Evolutionary conservation across 1,284 basidiomycete genomes (phyloP), one percentile per base, ranked within the genome.

Genomic region (Moniliophthora roreri): DNA sequence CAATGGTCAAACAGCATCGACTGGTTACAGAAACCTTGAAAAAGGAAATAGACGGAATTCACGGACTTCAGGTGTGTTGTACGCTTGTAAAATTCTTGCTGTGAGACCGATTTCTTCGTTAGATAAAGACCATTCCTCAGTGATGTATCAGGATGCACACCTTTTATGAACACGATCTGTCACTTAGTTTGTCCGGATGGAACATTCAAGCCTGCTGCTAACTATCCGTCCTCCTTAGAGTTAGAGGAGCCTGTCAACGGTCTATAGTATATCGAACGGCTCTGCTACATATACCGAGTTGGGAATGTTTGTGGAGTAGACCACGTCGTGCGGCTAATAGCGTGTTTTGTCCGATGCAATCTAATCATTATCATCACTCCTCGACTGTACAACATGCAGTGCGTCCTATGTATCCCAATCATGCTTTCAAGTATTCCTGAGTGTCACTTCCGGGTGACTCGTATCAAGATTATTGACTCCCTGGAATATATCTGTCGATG

Each of bases 1-100:
- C 91, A 0, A 91, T 86, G 34, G 84, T 99, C 58, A 97, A 98
- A 75, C 96, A 98, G 69, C 96, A 99, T 72, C 84, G 87, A 58
- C 74, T 98, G 41, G 94, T 99, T 50, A 97, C 93, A 28, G 81
- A 91, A 58, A 81, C 84, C 18, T 73, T 99, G 59, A 95, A 96
- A 72, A 78, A 90, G 62, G 95, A 98, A 67, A 95, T 99, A 54
- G 81, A 85, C 63, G 87, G 81, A 20, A 96, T 98, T 58, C 96
- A 99, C 69, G 96, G 96, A 1, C 72, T 99, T 24, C 95, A 98
- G 79, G 97, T 95, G 58, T 48, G 83, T 61, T 16, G 37, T 28
- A 18, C 26, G 9, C 35, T 48, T 9, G 18, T 26, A 15, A 23
- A 41, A 32, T 16, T 52, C 18, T n/a, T n/a, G 24, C 28, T 51